These are phyloP conservation scores for Erysiphe pulchra DNA, from an alignment of 2,329 filamentous ascomycete species.

Conservation along the genomic window DNA sequence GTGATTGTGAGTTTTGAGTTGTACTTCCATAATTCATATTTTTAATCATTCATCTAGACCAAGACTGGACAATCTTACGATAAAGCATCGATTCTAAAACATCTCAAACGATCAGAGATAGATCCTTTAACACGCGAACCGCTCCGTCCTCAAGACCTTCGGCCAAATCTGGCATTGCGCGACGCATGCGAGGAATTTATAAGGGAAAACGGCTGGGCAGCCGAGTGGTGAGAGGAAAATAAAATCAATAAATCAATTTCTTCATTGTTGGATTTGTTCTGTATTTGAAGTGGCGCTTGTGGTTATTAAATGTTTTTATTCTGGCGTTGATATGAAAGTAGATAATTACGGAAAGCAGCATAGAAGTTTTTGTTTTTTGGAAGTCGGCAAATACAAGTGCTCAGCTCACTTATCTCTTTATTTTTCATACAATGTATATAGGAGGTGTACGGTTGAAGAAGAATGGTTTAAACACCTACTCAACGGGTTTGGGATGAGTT, in stretches of 20 bases:
- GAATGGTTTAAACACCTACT: too few relatives aligned
- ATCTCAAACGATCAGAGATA: conserved; percentile 45
- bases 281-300: too few relatives aligned
- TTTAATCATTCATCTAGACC: conserved; percentile 20
- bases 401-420: too few relatives aligned
- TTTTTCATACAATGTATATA: too few relatives aligned
- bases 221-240: conserved; percentile 28
- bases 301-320: too few relatives aligned
- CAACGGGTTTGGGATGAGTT: too few relatives aligned
- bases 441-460: too few relatives aligned
- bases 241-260: neutral
- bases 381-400: too few relatives aligned
- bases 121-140: conserved; percentile 71
- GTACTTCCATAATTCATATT: neutral
- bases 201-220: conserved; percentile 71
- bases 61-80: conserved; percentile 83
- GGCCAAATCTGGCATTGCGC: conserved; percentile 60
- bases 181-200: conserved; percentile 70
- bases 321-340: too few relatives aligned
- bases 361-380: too few relatives aligned
- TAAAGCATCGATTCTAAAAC: conserved; percentile 59
- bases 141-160: conserved; percentile 39
- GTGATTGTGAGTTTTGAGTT: conserved; percentile 14
- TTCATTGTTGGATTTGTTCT: too few relatives aligned
- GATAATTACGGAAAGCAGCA: too few relatives aligned